Base-by-base conservation (phyloP, 1,284 basidiomycete genomes). In the Taiwanofungus camphoratus region DNA sequence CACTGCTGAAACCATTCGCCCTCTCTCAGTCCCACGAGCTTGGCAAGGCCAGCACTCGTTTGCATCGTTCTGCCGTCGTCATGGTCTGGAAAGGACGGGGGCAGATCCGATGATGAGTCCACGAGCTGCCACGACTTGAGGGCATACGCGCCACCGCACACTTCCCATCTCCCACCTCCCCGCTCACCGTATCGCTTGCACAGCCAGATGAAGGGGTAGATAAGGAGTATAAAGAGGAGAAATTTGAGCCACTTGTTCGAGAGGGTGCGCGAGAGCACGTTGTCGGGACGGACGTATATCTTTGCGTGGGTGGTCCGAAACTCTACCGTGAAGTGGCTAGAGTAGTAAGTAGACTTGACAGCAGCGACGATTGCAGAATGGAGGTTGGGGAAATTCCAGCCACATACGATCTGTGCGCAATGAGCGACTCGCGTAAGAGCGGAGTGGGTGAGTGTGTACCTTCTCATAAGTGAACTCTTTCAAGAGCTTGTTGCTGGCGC, bases 1-100 rank as follows among this genome's bases (percentile, higher is more conserved):
- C 87, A 90, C 39, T 69, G 69, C 56, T 73, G 73, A 61, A 87
- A 85, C 86, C 86, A 91, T 50, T 82, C 74, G 4, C 80, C 82
- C 61, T 90, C 88, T 46, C 71, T 71, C 44, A 77, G 53, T 1
- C 87, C 87, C 2, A 74, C 54, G 5, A 79, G 55, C 45, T 59
- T 64, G 18, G 61, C 65, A 8, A 47, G 54, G 5, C 66, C 64
- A 23, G 57, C 52, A 4, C 59, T 46, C n/a, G 63, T 62, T 36
- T 58, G 60, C 33, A 60, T 52, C 41, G 58, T 54, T 24, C 55
- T 51, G n/a, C 12, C 33, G 9, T 20, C 31, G 15, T 41, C 49
- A 6, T 44, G 45, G 19, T 53, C 50, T 22, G 45, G 40, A 44
- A 57, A 52, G 2, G 46, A 48, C 19, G 30, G 53, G 19, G 51